phyloP scores from a whole-genome alignment of 179 eudicot genomes.

The Beta macrorhiza region DNA sequence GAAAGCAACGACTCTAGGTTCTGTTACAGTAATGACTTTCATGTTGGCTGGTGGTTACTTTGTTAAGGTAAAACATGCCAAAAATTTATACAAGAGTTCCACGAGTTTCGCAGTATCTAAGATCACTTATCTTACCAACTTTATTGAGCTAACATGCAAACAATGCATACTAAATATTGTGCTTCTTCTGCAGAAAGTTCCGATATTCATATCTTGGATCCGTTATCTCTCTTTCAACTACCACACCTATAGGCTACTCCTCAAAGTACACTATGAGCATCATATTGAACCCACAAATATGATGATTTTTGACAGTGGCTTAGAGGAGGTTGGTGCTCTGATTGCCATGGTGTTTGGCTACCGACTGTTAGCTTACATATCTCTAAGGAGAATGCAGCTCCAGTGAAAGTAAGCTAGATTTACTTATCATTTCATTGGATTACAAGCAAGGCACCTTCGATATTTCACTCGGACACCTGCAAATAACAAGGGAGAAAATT shows the following conservation, averaged over 20 bases:
- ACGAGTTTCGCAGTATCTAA: not conserved
- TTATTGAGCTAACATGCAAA: not conserved
- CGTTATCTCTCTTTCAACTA: slow-evolving; percentile 88
- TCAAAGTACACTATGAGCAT: slow-evolving; percentile 73
- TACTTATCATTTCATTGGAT: not conserved
- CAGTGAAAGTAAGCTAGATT: slow-evolving; percentile 21
- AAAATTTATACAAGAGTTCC: not conserved
- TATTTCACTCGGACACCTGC: not conserved
- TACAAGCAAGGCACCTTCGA: not conserved
- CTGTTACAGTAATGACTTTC: slow-evolving; percentile 96
- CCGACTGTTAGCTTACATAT: slow-evolving; percentile 79
- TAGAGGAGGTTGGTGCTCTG: slow-evolving; percentile 54
- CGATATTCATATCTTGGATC: slow-evolving; percentile 80
- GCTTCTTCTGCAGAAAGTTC: slow-evolving; percentile 65
- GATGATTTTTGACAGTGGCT: slow-evolving; percentile 55
- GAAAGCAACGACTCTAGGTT: slow-evolving; percentile 88
- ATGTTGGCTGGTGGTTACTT: slow-evolving; percentile 96
- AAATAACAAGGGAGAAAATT: not conserved
- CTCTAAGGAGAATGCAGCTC: slow-evolving; percentile 53
- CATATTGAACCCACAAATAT: slow-evolving; percentile 25
- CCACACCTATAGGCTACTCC: slow-evolving; percentile 85
- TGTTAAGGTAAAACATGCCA: slow-evolving; percentile 55
- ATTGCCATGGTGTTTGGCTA: slow-evolving; percentile 81
- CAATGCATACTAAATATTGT: not conserved
- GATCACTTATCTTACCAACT: not conserved